A percentile compares a stretch with the other conserved stretches of the same genome.
Conservation (phyloP, 1,139 yeast genomes). For the Saccharomyces pastorianus region DNA sequence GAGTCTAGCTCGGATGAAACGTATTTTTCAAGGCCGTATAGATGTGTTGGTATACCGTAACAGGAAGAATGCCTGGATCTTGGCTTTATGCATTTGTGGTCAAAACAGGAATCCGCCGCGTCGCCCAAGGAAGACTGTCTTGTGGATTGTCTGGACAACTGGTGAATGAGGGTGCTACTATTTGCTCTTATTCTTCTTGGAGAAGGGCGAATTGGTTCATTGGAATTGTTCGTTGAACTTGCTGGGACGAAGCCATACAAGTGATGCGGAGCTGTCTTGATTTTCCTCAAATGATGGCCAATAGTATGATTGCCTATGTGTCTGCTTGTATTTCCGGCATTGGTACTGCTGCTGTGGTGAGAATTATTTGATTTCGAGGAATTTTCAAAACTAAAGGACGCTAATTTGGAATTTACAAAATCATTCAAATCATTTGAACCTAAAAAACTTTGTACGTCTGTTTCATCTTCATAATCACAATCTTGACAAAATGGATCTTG, state of each 20-base stretch:
- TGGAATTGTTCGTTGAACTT: not conserved
- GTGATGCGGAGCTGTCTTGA: conserved; percentile 4
- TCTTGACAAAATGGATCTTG: conserved; percentile 24
- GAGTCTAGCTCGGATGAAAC: conserved; percentile 25
- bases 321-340: not conserved
- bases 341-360: not conserved
- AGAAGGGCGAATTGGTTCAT: not conserved
- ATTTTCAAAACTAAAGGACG: not conserved
- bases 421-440: not conserved
- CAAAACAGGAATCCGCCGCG: not conserved
- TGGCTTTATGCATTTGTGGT: conserved; percentile 1
- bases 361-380: not conserved
- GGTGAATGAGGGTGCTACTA: conserved; percentile 14
- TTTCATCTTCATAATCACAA: conserved; percentile 16
- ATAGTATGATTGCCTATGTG: not conserved
- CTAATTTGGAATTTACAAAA: not conserved
- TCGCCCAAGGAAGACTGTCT: not conserved
- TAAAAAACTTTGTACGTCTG: not conserved
- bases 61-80: conserved; percentile 11
- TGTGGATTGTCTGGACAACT: conserved; percentile 8
- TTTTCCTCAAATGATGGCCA: conserved; percentile 2
- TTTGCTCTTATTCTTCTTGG: conserved; percentile 12
- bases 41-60: conserved; percentile 27
- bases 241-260: not conserved
- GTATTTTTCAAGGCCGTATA: conserved; percentile 27